Evolutionary conservation across 2,329 filamentous ascomycete genomes (phyloP).

Genomic region (Aspergillus fumigatiaffinis): DNA sequence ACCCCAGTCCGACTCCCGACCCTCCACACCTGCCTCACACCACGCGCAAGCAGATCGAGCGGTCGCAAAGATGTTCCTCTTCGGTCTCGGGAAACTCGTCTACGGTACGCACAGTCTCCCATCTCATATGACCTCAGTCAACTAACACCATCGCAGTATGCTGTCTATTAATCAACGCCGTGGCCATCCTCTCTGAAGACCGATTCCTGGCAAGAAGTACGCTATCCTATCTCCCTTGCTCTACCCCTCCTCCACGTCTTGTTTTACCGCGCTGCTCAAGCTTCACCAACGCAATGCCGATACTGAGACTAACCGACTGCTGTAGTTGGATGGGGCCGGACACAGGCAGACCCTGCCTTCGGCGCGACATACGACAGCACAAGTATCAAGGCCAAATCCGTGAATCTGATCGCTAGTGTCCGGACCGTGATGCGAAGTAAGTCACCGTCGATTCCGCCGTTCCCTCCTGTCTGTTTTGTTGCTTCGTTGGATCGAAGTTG

Average conservation of each 20-base stretch:
- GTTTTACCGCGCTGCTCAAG: not conserved
- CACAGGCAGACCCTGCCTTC: constrained; percentile 67
- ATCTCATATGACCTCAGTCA: constrained; percentile 3
- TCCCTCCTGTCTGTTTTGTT: constrained; percentile 32
- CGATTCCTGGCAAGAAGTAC: constrained; percentile 80
- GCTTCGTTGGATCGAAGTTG: not conserved
- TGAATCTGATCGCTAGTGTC: constrained; percentile 86
- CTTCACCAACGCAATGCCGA: not conserved
- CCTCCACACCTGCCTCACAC: constrained; percentile 1
- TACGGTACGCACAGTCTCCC: constrained; percentile 53
- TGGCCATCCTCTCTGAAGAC: constrained; percentile 91
- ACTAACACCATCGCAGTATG: constrained; percentile 51
- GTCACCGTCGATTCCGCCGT: not conserved
- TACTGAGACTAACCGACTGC: not conserved
- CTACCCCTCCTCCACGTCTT: not conserved
- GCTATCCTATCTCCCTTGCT: constrained; percentile 8
- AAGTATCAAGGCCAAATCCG: constrained; percentile 79
- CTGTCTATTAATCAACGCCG: constrained; percentile 86
- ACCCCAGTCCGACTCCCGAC: not conserved
- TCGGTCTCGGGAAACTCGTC: constrained; percentile 66
- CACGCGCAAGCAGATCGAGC: not conserved
- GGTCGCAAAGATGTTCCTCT: constrained; percentile 61
- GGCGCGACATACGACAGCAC: constrained; percentile 66
- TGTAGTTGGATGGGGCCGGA: constrained; percentile 73
- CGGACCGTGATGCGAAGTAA: constrained; percentile 89